These are phyloP conservation scores for Microstegium vimineum DNA, from an alignment of 176 grass and related monocot genomes.

Conservation along the genomic window DNA sequence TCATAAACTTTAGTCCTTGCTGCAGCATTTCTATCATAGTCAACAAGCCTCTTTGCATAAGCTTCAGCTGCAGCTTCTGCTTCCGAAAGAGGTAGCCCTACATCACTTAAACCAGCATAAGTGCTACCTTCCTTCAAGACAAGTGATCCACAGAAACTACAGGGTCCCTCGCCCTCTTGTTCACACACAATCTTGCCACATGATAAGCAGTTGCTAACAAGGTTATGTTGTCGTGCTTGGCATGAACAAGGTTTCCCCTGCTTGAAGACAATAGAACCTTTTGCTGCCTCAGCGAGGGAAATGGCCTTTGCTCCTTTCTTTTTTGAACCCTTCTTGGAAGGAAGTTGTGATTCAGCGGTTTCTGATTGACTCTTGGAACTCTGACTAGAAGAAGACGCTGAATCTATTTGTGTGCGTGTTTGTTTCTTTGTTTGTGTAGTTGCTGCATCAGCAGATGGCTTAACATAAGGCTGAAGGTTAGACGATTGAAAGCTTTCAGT, in stretches of 20 bases:
- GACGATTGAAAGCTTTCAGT: conserved; percentile 23
- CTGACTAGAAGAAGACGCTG: conserved; percentile 39
- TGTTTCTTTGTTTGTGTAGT: conserved; percentile 57
- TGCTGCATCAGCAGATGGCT: conserved; percentile 48
- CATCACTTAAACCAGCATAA: conserved; percentile 92
- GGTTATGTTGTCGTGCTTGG: conserved; percentile 83
- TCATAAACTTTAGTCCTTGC: conserved; percentile 98
- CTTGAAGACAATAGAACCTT: conserved; percentile 90
- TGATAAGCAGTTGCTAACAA: conserved; percentile 96
- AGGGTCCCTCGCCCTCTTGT: conserved; percentile 97
- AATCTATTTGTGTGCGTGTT: conserved; percentile 47
- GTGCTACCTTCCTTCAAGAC: conserved; percentile 93
- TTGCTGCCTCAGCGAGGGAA: conserved; percentile 81
- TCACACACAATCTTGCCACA: conserved; percentile 98
- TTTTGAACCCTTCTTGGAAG: conserved; percentile 55
- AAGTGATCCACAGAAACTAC: conserved; percentile 90
- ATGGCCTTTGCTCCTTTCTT: conserved; percentile 78
- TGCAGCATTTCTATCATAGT: conserved; percentile 88
- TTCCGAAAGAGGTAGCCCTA: conserved; percentile 66
- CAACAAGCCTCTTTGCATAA: conserved; percentile 92
- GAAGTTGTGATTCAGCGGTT: conserved; percentile 23
- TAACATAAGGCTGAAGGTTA: conserved; percentile 52
- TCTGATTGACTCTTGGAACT: conserved; percentile 55
- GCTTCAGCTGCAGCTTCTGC: conserved; percentile 78
- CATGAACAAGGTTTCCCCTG: conserved; percentile 93